Percentiles rank a stretch among this genome's conserved stretches.
These are phyloP conservation scores for Volvox carteri DNA, from an alignment of 163 green algal genomes.

Conservation along the genomic window DNA sequence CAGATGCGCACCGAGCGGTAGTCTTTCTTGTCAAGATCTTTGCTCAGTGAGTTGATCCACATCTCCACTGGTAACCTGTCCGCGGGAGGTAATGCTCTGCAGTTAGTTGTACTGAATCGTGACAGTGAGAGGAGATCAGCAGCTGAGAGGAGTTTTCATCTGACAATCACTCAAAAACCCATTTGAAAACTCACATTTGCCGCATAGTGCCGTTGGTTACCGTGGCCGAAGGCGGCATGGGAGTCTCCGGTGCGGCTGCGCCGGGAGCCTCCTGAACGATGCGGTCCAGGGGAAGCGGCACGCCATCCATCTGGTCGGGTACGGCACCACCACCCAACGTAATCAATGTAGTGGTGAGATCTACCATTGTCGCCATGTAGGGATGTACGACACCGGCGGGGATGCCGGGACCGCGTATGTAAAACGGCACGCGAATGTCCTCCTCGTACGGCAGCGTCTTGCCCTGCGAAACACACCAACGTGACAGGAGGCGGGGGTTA, in stretches of 20 bases:
- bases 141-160: no score
- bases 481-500: no score
- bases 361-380: conserved; percentile 60
- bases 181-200: conserved; percentile 38
- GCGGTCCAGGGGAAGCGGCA: conserved; percentile 48
- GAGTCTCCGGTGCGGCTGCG: not conserved
- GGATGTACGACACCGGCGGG: conserved; percentile 17
- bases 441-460: conserved; percentile 66
- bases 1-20: conserved; percentile 60
- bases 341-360: conserved; percentile 55
- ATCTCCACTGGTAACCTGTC: conserved; percentile 53
- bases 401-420: conserved; percentile 62
- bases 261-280: not conserved
- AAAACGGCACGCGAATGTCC: conserved; percentile 64
- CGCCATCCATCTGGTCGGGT: conserved; percentile 33
- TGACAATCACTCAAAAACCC: not conserved
- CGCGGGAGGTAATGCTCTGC: not conserved
- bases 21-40: conserved; percentile 37
- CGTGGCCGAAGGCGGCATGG: not conserved
- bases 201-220: conserved; percentile 15
- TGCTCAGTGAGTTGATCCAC: conserved; percentile 50
- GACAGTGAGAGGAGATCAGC: no score
- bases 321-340: conserved; percentile 21
- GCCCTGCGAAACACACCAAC: conserved; percentile 41
- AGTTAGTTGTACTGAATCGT: no score